Evolutionary conservation across 768 basidiomycete genomes (phyloP), one percentile per base, ranked within the genome.

Genomic region (Lenzites betulinus): DNA sequence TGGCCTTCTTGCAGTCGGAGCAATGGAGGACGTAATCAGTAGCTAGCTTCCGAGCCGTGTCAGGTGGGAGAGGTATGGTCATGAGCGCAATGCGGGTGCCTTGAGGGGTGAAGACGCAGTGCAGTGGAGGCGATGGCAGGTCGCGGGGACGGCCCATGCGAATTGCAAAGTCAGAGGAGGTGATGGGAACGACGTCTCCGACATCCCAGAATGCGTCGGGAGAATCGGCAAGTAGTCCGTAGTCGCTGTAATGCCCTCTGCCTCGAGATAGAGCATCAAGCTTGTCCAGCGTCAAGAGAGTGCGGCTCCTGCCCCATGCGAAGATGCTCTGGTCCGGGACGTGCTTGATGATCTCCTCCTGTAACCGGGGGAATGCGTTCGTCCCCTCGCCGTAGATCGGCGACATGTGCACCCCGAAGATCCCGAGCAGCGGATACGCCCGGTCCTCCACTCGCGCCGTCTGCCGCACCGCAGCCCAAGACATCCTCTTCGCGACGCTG

Each of bases 261-360:
- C n/a, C n/a, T n/a, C n/a, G n/a, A n/a, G n/a, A n/a, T n/a, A n/a
- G n/a, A n/a, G n/a, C n/a, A n/a, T n/a, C n/a, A n/a, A n/a, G n/a
- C n/a, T n/a, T n/a, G n/a, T 39, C 20, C 16, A 22, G 20, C 20
- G 9, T 5, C 6, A 23, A 26, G 5, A 49, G 42, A 30, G 22
- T 20, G 28, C 20, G n/a, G n/a, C 42, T 30, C 13, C 33, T 23
- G 33, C 23, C 58, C 58, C 58, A 59, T 2, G 51, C 58, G 43
- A 59, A 43, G 22, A 59, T 26, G 36, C 51, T 59, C 58, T 59
- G 58, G 58, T 59, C 58, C n/a, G 58, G 58, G 30, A 52, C 47
- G 33, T 15, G 9, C 35, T 23, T 42, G 15, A 59, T 42, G 23
- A 52, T 48, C 58, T 59, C 58, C n/a, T 51, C 38, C 43, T 59